phyloP scores from a whole-genome alignment of 371 early-diverging fungal species.

The Rhizopus delemar region DNA sequence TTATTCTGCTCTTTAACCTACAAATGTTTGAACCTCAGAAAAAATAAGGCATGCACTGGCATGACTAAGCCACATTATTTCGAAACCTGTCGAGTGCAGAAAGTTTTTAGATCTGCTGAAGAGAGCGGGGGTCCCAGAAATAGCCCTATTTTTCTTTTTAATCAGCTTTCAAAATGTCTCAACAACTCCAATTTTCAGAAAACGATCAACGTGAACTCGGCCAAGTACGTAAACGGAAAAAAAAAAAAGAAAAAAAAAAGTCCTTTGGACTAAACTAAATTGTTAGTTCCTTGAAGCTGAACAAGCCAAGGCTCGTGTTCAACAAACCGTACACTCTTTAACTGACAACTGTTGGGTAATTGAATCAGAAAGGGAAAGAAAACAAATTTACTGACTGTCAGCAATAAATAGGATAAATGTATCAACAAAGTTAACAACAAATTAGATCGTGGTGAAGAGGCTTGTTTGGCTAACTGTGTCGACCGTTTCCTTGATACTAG shows the following conservation, averaged over 20 bases:
- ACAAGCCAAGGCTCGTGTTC: constrained; percentile 73
- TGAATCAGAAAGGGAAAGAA: not conserved
- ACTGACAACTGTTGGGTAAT: constrained; percentile 73
- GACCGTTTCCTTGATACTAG: constrained; percentile 80
- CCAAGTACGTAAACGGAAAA: constrained; percentile 21
- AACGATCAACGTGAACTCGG: constrained; percentile 66
- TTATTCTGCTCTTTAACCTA: too few relatives aligned
- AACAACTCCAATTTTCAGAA: constrained; percentile 54
- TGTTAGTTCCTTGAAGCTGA: constrained; percentile 66
- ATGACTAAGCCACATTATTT: not conserved
- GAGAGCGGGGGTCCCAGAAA: constrained; percentile 5
- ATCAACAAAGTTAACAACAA: constrained; percentile 70
- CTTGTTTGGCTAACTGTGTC: constrained; percentile 80
- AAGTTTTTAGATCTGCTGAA: not conserved
- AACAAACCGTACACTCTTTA: constrained; percentile 67
- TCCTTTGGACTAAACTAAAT: not conserved
- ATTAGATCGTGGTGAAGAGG: constrained; percentile 66
- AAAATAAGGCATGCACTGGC: too few relatives aligned
- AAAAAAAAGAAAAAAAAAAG: not conserved
- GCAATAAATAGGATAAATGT: constrained; percentile 64
- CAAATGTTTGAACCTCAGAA: too few relatives aligned
- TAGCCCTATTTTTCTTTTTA: constrained; percentile 7
- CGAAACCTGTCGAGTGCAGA: not conserved
- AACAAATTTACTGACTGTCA: not conserved
- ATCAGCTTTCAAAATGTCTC: constrained; percentile 16